A percentile compares a stretch with the other conserved stretches of the same genome.
These are phyloP conservation scores for Suillus tomentosus DNA, from an alignment of 768 basidiomycete genomes.

Conservation along the genomic window DNA sequence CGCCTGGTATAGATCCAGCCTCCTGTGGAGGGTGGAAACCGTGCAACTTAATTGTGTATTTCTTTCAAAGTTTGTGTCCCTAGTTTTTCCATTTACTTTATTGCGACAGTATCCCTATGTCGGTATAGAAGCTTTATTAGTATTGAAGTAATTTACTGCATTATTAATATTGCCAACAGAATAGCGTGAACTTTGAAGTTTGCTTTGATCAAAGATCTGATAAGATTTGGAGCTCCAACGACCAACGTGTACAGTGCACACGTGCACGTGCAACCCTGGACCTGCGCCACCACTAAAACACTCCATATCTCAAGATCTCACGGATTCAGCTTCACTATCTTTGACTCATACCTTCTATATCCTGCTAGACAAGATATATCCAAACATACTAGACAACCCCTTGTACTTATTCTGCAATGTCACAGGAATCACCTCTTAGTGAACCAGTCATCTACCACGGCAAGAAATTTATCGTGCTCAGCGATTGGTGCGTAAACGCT, in stretches of 20 bases:
- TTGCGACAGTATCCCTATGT: background rate
- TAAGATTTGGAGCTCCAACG: no score
- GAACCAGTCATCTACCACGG: slow-evolving; percentile 83
- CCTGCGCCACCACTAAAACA: background rate
- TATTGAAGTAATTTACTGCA: no score
- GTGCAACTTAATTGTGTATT: slow-evolving; percentile 15
- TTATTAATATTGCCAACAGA: no score
- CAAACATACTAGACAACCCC: background rate
- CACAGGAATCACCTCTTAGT: slow-evolving; percentile 68
- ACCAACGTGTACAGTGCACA: no score
- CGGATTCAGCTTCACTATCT: background rate
- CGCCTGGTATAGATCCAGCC: background rate
- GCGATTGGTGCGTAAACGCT: slow-evolving; percentile 75
- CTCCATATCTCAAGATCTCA: slow-evolving; percentile 2
- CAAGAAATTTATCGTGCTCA: slow-evolving; percentile 84
- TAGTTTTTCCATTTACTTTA: slow-evolving; percentile 1
- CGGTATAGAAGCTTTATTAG: background rate
- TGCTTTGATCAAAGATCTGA: no score
- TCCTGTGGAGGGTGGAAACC: background rate
- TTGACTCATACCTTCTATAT: slow-evolving; percentile 4
- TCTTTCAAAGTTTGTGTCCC: background rate
- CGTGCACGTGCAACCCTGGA: background rate
- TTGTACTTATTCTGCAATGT: slow-evolving; percentile 14
- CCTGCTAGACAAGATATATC: background rate
- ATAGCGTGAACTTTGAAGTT: no score